Percentiles rank a stretch among this genome's conserved stretches.
phyloP scores from a whole-genome alignment of 164 flowering plant genomes.

The Tetracentron sinense region DNA sequence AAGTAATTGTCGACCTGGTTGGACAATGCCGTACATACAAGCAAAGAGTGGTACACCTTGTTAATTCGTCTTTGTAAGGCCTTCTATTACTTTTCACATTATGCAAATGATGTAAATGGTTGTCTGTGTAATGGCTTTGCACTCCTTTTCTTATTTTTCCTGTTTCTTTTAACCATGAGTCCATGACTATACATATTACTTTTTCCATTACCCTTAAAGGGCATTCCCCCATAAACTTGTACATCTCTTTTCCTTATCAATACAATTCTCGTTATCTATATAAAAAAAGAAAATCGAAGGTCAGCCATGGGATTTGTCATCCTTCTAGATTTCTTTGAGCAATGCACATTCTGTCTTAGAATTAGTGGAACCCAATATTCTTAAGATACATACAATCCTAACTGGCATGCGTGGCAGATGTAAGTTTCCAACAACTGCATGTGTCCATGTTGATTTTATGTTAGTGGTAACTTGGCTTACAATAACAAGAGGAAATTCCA shows the following conservation, averaged over 20 bases:
- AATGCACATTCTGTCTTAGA: too few relatives aligned
- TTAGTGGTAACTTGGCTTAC: not conserved
- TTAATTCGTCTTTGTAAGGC: conserved; percentile 85
- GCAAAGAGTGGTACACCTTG: conserved; percentile 94
- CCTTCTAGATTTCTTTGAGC: too few relatives aligned
- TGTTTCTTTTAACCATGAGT: too few relatives aligned
- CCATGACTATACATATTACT: too few relatives aligned
- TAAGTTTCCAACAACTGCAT: not conserved
- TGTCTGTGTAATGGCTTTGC: too few relatives aligned
- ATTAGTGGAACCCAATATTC: too few relatives aligned
- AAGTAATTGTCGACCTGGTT: conserved; percentile 89
- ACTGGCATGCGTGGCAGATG: not conserved
- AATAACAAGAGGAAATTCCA: too few relatives aligned
- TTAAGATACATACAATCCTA: too few relatives aligned
- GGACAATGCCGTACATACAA: conserved; percentile 89
- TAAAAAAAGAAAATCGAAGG: not conserved
- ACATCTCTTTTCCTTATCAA: too few relatives aligned
- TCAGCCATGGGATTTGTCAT: too few relatives aligned
- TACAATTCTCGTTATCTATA: not conserved
- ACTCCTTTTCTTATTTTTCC: too few relatives aligned
- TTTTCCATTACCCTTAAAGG: not conserved
- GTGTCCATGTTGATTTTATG: not conserved
- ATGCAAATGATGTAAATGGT: conserved; percentile 1
- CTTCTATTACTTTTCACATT: conserved; percentile 6
- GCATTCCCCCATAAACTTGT: too few relatives aligned